phyloP scores from a whole-genome alignment of 2,329 filamentous ascomycete genomes.

The Fusarium goolgardi region DNA sequence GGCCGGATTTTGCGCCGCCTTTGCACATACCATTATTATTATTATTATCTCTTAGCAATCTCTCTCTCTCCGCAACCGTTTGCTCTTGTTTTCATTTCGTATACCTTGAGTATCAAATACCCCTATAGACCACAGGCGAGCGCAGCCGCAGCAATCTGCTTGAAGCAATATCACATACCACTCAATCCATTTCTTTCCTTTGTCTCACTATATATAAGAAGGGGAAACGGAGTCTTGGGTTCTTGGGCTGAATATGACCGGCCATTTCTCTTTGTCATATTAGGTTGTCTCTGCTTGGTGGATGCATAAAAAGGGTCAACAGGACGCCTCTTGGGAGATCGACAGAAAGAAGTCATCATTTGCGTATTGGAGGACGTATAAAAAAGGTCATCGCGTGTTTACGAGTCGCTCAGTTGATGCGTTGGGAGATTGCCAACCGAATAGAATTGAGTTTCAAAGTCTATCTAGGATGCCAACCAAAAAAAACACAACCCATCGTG shows the following conservation, averaged over 20 bases:
- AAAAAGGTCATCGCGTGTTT: constrained; percentile 44
- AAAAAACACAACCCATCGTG: constrained; percentile 30
- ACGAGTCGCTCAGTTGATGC: constrained; percentile 28
- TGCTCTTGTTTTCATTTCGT: constrained; percentile 43
- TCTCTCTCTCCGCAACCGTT: constrained; percentile 20
- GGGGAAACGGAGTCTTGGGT: constrained; percentile 45
- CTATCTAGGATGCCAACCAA: constrained; percentile 43
- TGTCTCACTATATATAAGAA: constrained; percentile 48
- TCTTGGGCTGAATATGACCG: constrained; percentile 43
- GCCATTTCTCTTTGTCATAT: constrained; percentile 38
- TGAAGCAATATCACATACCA: constrained; percentile 47
- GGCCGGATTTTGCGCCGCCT: constrained; percentile 39
- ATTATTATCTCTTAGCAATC: constrained; percentile 38
- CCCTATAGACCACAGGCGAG: constrained; percentile 54
- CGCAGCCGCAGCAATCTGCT: constrained; percentile 46
- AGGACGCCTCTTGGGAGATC: constrained; percentile 29
- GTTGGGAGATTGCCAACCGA: constrained; percentile 25
- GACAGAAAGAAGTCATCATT: constrained; percentile 27
- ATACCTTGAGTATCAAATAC: constrained; percentile 53
- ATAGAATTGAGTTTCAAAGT: constrained; percentile 37
- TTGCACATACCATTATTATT: constrained; percentile 41
- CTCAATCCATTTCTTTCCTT: constrained; percentile 49
- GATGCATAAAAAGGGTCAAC: constrained; percentile 39
- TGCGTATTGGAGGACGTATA: constrained; percentile 40
- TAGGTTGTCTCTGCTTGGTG: constrained; percentile 28